Base-by-base conservation (phyloP, 1,284 basidiomycete genomes). In the Malassezia psittaci region DNA sequence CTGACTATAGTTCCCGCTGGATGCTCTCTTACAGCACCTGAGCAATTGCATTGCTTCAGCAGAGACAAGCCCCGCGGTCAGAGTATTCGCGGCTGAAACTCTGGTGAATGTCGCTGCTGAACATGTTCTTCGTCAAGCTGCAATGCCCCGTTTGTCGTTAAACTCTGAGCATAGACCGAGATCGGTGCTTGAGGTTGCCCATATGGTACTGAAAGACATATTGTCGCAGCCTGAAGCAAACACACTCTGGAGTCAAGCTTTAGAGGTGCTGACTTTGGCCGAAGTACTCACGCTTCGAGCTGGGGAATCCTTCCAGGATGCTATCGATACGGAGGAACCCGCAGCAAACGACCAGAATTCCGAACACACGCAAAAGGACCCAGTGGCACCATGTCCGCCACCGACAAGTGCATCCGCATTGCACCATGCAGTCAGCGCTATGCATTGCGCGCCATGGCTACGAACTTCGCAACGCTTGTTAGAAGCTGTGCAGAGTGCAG, bases 371-470 rank as follows among this genome's bases (percentile, higher is more conserved):
- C 24, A 29, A 18, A 15, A 42, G 41, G 12, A 29, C 41, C 4
- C 38, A 6, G 38, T 19, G 8, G 19, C 15, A 9, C 15, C 42
- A 29, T 15, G 19, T n/a, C 44, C 44, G n/a, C n/a, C 24, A 4
- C 44, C 48, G 24, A 36, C 41, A 21, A 32, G 41, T 18, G 35
- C 29, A 41, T 36, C 59, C 10, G 37, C 43, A 35, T 32, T 33
- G 63, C 29, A 37, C 21, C 33, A 52, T 32, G 48, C 52, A 38
- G 49, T 24, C 35, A 13, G 37, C 21, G n/a, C 41, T 29, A 39
- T 52, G 41, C 57, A 52, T 33, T 43, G 54, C 43, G 63, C 49
- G 55, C 58, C 46, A 35, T 49, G 43, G 74, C 79, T 87, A 85
- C 62, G 83, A 86, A 60, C 77, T 82, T 1, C 66, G 12, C 34